Evolutionary conservation across 1,139 yeast genomes (phyloP).

Genomic region (Yamadazyma atlantica): DNA sequence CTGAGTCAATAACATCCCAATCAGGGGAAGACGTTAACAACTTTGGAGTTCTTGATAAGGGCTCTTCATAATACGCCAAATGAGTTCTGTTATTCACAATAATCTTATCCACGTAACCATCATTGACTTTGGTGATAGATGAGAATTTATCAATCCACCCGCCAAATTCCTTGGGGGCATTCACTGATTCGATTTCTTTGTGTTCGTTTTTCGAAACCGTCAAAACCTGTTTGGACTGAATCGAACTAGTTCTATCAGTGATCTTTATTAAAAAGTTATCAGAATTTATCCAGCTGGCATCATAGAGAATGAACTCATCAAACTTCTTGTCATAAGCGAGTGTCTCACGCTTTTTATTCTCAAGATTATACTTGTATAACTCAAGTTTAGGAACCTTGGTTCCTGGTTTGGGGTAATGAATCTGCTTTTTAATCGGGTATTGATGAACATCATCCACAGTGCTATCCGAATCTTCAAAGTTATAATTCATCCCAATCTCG

Average conservation of each 20-base stretch:
- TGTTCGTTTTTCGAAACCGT: conserved; percentile 14
- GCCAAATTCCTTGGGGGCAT: conserved; percentile 40
- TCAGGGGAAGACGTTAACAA: conserved; percentile 54
- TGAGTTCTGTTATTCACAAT: conserved; percentile 65
- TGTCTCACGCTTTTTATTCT: conserved; percentile 16
- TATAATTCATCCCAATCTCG: conserved; percentile 29
- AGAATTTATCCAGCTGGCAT: conserved; percentile 66
- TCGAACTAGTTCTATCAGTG: conserved; percentile 70
- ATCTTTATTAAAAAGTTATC: conserved; percentile 58
- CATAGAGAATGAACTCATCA: conserved; percentile 62
- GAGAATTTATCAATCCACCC: conserved; percentile 57
- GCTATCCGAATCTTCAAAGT: conserved; percentile 16
- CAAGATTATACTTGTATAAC: conserved; percentile 45
- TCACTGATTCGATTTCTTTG: conserved; percentile 15
- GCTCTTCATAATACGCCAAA: conserved; percentile 61
- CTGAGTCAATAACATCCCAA: conserved; percentile 69
- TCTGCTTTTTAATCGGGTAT: conserved; percentile 50
- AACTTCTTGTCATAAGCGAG: conserved; percentile 20
- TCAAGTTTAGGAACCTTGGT: conserved; percentile 61
- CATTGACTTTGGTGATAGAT: conserved; percentile 36
- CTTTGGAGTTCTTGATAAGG: conserved; percentile 34
- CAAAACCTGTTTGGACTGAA: conserved; percentile 55
- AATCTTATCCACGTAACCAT: conserved; percentile 73
- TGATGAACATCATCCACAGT: conserved; percentile 32
- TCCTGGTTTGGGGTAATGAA: conserved; percentile 94